Percentiles rank a stretch among this genome's conserved stretches.
Evolutionary conservation across 805 yeast species (phyloP).

Genomic region (Brettanomyces anomalus): DNA sequence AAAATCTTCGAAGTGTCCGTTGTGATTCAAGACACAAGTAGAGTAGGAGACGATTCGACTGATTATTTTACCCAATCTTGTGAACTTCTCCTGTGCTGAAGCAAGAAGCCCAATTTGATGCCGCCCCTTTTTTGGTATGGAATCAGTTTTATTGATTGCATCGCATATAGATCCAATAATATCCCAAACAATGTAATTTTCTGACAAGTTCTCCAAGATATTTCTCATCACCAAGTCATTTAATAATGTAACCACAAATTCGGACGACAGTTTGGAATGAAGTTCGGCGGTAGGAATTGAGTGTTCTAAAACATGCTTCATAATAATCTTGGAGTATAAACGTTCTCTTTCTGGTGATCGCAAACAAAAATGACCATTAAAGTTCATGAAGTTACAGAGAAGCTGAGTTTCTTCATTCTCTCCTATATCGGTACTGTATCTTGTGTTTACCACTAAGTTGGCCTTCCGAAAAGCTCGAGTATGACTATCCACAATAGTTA

Average conservation of each 20-base stretch:
- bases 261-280: slow-evolving; percentile 29
- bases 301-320: slow-evolving; percentile 25
- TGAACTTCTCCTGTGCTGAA: neutral
- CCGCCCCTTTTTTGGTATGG: neutral
- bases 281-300: slow-evolving; percentile 33
- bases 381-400: slow-evolving; percentile 7
- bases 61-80: too few relatives aligned
- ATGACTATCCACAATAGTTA: slow-evolving; percentile 28
- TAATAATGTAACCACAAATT: slow-evolving; percentile 31
- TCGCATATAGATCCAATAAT: slow-evolving; percentile 22
- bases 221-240: slow-evolving; percentile 35
- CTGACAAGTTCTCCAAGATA: slow-evolving; percentile 34
- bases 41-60: slow-evolving; percentile 2
- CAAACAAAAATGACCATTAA: slow-evolving; percentile 18
- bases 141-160: neutral
- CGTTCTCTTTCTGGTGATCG: slow-evolving; percentile 15
- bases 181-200: slow-evolving; percentile 45
- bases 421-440: slow-evolving; percentile 3
- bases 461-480: slow-evolving; percentile 8
- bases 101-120: neutral
- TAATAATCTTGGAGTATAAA: slow-evolving; percentile 28
- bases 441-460: slow-evolving; percentile 8
- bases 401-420: slow-evolving; percentile 6
- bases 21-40: neutral
- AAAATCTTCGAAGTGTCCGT: neutral